Evolutionary conservation across 108 stramenopile genomes (phyloP).

Genomic region (Cyclotella baltica): DNA sequence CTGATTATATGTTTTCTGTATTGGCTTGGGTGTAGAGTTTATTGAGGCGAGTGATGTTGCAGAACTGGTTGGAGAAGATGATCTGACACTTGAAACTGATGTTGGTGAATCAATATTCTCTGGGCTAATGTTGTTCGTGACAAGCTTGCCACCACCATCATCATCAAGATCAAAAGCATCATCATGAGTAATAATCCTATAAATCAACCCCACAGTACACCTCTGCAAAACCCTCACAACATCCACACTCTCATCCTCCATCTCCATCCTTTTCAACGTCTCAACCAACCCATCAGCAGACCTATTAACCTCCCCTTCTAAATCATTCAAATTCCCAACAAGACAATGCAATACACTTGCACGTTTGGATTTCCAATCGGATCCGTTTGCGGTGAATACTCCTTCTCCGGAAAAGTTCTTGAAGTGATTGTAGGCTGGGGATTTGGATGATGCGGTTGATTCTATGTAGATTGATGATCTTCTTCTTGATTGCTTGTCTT

Average conservation of each 20-base stretch:
- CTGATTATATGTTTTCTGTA: not conserved
- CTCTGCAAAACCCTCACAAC: conserved; percentile 79
- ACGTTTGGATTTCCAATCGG: conserved; percentile 91
- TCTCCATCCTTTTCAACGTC: not conserved
- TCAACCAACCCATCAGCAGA: conserved; percentile 61
- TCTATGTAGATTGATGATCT: conserved; percentile 24
- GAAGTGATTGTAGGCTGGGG: conserved; percentile 94
- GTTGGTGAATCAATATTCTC: not conserved
- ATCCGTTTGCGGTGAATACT: conserved; percentile 92
- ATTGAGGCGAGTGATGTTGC: conserved; percentile 6
- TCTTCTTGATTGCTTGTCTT: not conserved
- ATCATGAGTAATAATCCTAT: conserved; percentile 79
- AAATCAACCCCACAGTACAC: conserved; percentile 82
- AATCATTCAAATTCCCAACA: conserved; percentile 24
- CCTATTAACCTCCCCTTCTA: conserved; percentile 71
- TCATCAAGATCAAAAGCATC: conserved; percentile 26
- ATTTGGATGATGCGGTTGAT: conserved; percentile 74
- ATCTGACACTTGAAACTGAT: conserved; percentile 14
- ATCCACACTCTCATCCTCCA: conserved; percentile 21
- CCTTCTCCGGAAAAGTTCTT: conserved; percentile 91
- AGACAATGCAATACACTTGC: conserved; percentile 84
- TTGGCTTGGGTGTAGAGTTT: conserved; percentile 1
- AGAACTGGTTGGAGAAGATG: conserved; percentile 10
- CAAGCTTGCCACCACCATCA: conserved; percentile 11
- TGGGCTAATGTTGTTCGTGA: not conserved